Percentiles rank a stretch among this genome's conserved stretches.
phyloP scores from a whole-genome alignment of 129 eudicot species.

The Flaveria bidentis region DNA sequence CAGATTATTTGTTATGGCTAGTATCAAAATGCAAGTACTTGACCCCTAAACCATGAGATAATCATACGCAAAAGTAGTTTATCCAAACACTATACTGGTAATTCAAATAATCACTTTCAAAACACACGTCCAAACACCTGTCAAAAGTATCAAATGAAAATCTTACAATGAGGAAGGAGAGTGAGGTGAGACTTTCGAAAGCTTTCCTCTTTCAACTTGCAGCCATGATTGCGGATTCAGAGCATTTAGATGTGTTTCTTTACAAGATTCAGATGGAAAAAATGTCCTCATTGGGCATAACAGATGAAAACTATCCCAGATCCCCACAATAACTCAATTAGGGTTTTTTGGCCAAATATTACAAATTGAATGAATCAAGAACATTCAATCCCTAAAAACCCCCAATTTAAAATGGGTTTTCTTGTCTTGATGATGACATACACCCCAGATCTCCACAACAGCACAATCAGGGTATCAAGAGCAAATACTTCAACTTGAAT shows the following conservation, averaged over 20 bases:
- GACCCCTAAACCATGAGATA: background rate
- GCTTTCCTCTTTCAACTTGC: constrained; percentile 98
- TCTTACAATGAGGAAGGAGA: constrained; percentile 82
- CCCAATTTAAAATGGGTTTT: constrained; percentile 20
- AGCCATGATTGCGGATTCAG: constrained; percentile 98
- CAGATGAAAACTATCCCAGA: constrained; percentile 68
- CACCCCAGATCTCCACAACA: constrained; percentile 72
- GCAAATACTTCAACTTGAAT: constrained; percentile 24
- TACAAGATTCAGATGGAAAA: constrained; percentile 87
- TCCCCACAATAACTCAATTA: constrained; percentile 74
- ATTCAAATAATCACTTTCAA: background rate
- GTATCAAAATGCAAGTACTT: background rate
- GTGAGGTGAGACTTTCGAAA: constrained; percentile 66
- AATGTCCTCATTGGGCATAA: constrained; percentile 90
- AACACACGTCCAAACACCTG: background rate
- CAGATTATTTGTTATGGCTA: background rate
- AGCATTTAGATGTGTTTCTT: constrained; percentile 71
- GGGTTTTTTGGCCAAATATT: constrained; percentile 21
- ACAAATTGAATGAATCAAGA: constrained; percentile 8
- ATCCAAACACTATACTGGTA: background rate
- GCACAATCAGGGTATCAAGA: constrained; percentile 29
- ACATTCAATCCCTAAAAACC: constrained; percentile 30
- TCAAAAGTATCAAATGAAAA: constrained; percentile 1
- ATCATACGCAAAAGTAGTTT: background rate
- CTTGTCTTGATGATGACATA: background rate